Percentiles rank a stretch among this genome's conserved stretches.
Conservation (phyloP, 129 eudicot species). For the carrot (Daucus carota) region DH1_v3.0 NC_030386.2:35082501-35083000, state of each 20-base stretch:
- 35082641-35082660: constrained; percentile 77
- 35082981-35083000: not conserved
- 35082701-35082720: not conserved
- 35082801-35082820: not conserved
- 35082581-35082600: constrained; percentile 36
- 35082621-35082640: constrained; percentile 48
- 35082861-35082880: not conserved
- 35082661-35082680: constrained; percentile 68
- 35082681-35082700: constrained; percentile 20
- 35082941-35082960: not conserved
- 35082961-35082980: not conserved
- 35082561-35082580: constrained; percentile 16
- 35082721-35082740: not conserved
- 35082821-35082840: not conserved
- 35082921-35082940: not conserved
- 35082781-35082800: not conserved
- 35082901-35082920: not conserved
- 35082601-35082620: constrained; percentile 21
- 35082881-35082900: not conserved
- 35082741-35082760: not conserved
- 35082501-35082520: constrained; percentile 30
- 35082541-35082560: constrained; percentile 62
- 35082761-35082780: not conserved
- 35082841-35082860: not conserved
- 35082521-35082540: constrained; percentile 43